Evolutionary conservation across 2,329 filamentous ascomycete species (phyloP).

Genomic region (Alternaria sp.): DNA sequence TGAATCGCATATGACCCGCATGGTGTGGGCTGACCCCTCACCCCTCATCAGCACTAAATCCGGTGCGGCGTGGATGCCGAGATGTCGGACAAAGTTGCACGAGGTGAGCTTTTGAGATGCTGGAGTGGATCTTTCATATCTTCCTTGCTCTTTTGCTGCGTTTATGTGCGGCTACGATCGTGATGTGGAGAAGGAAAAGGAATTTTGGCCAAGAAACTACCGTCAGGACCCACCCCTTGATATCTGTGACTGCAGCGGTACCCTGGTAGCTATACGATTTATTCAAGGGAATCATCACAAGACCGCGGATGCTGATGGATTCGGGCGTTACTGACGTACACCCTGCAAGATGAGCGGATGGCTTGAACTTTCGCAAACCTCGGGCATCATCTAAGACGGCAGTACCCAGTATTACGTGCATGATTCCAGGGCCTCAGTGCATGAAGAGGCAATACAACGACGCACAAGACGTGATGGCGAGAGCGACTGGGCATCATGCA

Average conservation of each 20-base stretch:
- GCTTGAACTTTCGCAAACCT: constrained; percentile 17
- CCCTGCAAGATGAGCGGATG: constrained; percentile 15
- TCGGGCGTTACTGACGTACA: not conserved
- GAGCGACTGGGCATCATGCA: constrained; percentile 43
- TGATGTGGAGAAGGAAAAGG: not conserved
- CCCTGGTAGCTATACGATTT: constrained; percentile 9
- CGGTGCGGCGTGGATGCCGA: not conserved
- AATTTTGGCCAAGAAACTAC: not conserved
- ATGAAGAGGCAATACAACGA: constrained; percentile 20
- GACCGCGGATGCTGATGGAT: not conserved
- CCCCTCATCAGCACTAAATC: constrained; percentile 5
- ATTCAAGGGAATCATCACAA: not conserved
- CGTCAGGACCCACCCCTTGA: not conserved
- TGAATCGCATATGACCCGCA: constrained; percentile 12
- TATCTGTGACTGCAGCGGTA: constrained; percentile 1
- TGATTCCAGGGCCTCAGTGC: constrained; percentile 22
- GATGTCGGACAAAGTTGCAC: not conserved
- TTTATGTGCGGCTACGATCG: not conserved
- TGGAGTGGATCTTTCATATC: not conserved
- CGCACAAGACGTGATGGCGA: constrained; percentile 20
- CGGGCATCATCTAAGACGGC: constrained; percentile 21
- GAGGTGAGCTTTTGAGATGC: not conserved
- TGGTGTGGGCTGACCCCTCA: constrained; percentile 13
- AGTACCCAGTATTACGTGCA: constrained; percentile 27
- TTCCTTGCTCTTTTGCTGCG: not conserved